These are phyloP conservation scores for Tetracentron sinense DNA, from an alignment of 164 flowering plant species.

Conservation along the genomic window DNA sequence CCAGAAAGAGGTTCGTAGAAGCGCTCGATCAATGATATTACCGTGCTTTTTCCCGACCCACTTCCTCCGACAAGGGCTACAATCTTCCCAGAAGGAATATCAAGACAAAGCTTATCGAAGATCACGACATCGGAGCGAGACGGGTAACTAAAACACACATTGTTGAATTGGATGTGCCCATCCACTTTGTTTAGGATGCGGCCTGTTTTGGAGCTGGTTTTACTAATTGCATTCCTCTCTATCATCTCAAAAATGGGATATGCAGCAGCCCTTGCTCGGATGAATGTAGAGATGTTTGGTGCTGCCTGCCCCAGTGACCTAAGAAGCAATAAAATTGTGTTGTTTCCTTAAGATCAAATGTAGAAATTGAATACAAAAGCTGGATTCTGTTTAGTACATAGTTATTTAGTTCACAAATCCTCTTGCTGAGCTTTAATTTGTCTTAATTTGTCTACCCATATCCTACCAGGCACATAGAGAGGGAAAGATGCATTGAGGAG, in stretches of 20 bases:
- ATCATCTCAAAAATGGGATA: conserved; percentile 94
- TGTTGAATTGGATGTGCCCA: conserved; percentile 71
- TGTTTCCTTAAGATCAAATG: not conserved
- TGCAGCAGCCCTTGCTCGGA: conserved; percentile 82
- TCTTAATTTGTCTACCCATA: too few relatives aligned
- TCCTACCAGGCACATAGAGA: too few relatives aligned
- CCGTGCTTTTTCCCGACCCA: conserved; percentile 98
- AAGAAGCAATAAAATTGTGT: conserved; percentile 2
- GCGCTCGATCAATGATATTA: conserved; percentile 84
- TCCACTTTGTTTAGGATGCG: conserved; percentile 48
- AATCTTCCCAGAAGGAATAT: conserved; percentile 82
- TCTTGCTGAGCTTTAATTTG: too few relatives aligned
- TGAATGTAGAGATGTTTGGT: conserved; percentile 74
- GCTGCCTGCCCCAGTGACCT: conserved; percentile 97
- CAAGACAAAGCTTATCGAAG: conserved; percentile 54
- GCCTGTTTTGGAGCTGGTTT: conserved; percentile 43
- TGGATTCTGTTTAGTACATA: too few relatives aligned
- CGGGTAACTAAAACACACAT: conserved; percentile 79
- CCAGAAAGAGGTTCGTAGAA: conserved; percentile 91
- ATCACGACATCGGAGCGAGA: conserved; percentile 83
- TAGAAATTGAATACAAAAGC: not conserved
- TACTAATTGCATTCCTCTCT: conserved; percentile 62
- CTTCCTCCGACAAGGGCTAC: conserved; percentile 96
- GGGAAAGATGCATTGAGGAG: too few relatives aligned
- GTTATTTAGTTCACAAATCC: too few relatives aligned